Conservation (phyloP, 176 grass and related monocot genomes). For the Oryza australiensis region DNA sequence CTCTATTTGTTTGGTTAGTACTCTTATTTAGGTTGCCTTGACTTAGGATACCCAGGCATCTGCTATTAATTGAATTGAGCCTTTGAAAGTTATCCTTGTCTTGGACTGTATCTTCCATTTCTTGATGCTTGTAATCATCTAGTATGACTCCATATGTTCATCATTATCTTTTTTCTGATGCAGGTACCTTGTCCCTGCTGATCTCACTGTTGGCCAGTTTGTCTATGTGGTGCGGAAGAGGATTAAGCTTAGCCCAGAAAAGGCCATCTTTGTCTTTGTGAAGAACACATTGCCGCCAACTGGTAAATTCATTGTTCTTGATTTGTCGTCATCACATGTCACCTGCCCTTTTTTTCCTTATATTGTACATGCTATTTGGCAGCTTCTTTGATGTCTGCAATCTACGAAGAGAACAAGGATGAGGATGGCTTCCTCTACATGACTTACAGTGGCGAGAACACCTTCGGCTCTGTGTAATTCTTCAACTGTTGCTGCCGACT, state of each 20-base stretch:
- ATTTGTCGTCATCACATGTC: not conserved
- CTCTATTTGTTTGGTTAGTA: not conserved
- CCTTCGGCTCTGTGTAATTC: conserved; percentile 64
- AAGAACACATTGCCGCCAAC: conserved; percentile 78
- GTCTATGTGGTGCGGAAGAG: conserved; percentile 89
- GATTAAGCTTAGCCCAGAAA: conserved; percentile 84
- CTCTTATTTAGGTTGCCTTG: not conserved
- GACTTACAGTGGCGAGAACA: conserved; percentile 95
- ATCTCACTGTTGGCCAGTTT: conserved; percentile 85
- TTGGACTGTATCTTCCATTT: not conserved
- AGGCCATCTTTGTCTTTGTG: conserved; percentile 94
- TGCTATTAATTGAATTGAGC: not conserved
- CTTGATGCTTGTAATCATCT: not conserved
- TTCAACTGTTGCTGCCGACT: conserved; percentile 1
- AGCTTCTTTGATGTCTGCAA: conserved; percentile 88
- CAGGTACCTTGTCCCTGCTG: conserved; percentile 86
- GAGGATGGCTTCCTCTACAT: conserved; percentile 96
- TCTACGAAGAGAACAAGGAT: conserved; percentile 92
- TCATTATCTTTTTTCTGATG: not conserved
- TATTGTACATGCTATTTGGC: not conserved
- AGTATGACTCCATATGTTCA: not conserved
- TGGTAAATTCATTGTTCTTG: conserved; percentile 33
- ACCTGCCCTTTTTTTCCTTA: not conserved
- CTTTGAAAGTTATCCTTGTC: not conserved
- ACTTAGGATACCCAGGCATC: conserved; percentile 16